Conservation (phyloP, 352 stramenopile genomes). For the Globisporangium yorkense region DNA sequence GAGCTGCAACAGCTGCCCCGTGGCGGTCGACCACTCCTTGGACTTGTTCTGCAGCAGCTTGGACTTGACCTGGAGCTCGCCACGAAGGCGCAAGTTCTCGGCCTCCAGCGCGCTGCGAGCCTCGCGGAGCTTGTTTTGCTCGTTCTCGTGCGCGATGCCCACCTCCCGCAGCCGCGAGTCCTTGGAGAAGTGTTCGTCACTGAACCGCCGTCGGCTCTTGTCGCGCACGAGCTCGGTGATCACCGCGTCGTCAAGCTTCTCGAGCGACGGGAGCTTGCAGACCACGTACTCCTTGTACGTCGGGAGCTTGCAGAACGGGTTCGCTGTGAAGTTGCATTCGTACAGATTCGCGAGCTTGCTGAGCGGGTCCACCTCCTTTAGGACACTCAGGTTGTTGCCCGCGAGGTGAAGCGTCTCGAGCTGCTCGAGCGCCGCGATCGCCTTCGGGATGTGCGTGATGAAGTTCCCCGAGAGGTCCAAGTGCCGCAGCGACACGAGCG, state of each 20-base stretch:
- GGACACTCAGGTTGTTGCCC: slow-evolving; percentile 63
- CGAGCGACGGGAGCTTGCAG: slow-evolving; percentile 53
- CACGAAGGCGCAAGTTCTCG: slow-evolving; percentile 67
- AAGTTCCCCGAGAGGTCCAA: slow-evolving; percentile 80
- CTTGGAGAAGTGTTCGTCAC: slow-evolving; percentile 48
- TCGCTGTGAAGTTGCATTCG: slow-evolving; percentile 48
- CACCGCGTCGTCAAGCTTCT: slow-evolving; percentile 45
- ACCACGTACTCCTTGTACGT: slow-evolving; percentile 75
- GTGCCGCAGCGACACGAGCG: slow-evolving; percentile 30
- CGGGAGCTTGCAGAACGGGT: slow-evolving; percentile 69
- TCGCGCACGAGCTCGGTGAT: slow-evolving; percentile 45
- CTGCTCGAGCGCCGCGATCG: slow-evolving; percentile 35
- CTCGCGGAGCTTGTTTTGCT: slow-evolving; percentile 54
- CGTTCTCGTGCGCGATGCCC: slow-evolving; percentile 31
- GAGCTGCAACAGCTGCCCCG: slow-evolving; percentile 65
- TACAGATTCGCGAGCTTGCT: slow-evolving; percentile 55
- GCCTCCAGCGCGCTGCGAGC: slow-evolving; percentile 55
- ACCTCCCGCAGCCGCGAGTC: slow-evolving; percentile 42
- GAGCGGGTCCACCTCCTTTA: slow-evolving; percentile 68
- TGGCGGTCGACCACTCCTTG: slow-evolving; percentile 73
- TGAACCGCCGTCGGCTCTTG: slow-evolving; percentile 59
- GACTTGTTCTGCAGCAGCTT: slow-evolving; percentile 82
- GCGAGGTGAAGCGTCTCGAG: slow-evolving; percentile 62
- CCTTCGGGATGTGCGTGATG: slow-evolving; percentile 62
- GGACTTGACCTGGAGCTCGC: slow-evolving; percentile 74